Percentiles rank a stretch among this genome's conserved stretches.
These are phyloP conservation scores for Trichomonascus vanleenenianus DNA, from an alignment of 805 yeast species.

Conservation along the genomic window DNA sequence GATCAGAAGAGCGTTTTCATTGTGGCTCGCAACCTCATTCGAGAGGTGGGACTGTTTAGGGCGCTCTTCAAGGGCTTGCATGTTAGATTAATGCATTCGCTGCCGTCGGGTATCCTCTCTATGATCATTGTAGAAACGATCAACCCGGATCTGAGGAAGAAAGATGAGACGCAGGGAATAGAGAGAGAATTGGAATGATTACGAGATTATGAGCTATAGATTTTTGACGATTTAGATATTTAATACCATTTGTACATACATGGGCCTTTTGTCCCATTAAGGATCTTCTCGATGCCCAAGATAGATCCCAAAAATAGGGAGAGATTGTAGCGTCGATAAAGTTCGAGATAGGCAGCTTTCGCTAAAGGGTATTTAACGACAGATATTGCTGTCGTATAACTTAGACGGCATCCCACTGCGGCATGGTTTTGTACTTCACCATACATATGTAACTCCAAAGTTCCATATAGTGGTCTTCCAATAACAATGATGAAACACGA, in stretches of 20 bases:
- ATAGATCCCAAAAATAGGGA: not conserved
- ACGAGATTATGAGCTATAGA: not conserved
- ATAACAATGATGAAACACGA: no score
- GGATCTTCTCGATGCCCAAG: not conserved
- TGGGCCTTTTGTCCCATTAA: not conserved
- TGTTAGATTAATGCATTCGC: constrained; percentile 29
- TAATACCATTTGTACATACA: not conserved
- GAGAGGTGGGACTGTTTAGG: constrained; percentile 29
- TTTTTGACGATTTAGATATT: not conserved
- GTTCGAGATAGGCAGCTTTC: no score
- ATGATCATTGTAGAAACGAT: constrained; percentile 34
- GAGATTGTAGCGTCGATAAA: no score
- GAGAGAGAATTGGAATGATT: not conserved
- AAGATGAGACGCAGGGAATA: not conserved
- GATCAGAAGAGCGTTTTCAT: constrained; percentile 27
- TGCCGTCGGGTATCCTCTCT: constrained; percentile 32
- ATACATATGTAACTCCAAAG: no score
- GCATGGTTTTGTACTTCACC: no score
- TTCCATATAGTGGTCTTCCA: no score
- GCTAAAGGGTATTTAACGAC: no score
- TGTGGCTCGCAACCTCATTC: constrained; percentile 29
- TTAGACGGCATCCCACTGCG: no score
- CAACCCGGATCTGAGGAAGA: constrained; percentile 26
- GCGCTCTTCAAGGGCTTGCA: constrained; percentile 31
- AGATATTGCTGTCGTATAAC: no score